Evolutionary conservation across 2,329 filamentous ascomycete species (phyloP), one percentile per base, ranked within the genome.

Genomic region (Colletotrichum spaethianum): DNA sequence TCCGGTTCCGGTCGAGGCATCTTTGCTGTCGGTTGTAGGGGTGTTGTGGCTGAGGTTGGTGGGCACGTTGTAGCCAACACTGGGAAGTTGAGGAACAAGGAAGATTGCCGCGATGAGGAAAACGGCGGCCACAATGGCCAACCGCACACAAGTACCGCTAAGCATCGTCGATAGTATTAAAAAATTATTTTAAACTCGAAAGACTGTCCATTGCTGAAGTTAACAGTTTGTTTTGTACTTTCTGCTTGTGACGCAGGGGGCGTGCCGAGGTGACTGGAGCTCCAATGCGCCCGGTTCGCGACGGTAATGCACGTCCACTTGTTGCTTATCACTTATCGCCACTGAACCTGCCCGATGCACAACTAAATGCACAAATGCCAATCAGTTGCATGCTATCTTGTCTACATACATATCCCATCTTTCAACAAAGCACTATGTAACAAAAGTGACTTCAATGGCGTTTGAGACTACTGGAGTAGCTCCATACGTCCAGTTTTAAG

Each of bases 81-180:
- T 52, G 50, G 64, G 69, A 23, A 73, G 68, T 50, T 73, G 69
- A 36, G 69, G 72, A 26, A 73, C 46, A 1, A 73, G 59, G 31
- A 72, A 68, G 65, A 73, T 50, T 44, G 68, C 68, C 28, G 69
- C 72, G 59, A 72, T 40, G 42, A 72, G 63, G 31, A 73, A 73
- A 4, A 73, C 63, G 72, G 63, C 72, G 33, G 44, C 68, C 40
- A 69, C 63, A 20, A 73, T 48, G 31, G 68, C 48, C 44, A 73
- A 46, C 16, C 72, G 59, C 42, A 63, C 31, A 55, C 65, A 72
- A 16, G 66, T 69, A 40, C 70, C 66, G 46, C 59, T 72, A 38
- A 48, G 23, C 70, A 72, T 72, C 59, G 20, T 55, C 38, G 38
- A 28, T 20, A 40, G 11, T 42, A 31, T 36, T 18, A 3, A 23